phyloP scores from a whole-genome alignment of 1,284 basidiomycete genomes.

The Neolentinus lepideus region DNA sequence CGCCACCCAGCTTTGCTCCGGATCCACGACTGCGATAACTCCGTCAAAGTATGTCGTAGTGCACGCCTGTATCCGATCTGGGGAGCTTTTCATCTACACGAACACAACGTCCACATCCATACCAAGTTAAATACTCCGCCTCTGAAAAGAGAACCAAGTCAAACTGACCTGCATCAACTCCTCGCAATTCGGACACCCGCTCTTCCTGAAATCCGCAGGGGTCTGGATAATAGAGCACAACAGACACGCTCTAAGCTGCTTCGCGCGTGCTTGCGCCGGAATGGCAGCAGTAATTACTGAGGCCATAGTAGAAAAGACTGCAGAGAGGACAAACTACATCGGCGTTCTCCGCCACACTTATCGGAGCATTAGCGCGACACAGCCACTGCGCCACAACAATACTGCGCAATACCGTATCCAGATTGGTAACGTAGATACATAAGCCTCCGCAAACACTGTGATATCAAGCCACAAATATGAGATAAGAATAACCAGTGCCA shows the following conservation, averaged over 20 bases:
- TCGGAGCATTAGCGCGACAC: too few relatives aligned
- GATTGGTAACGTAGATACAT: not conserved
- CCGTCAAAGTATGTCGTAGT: constrained; percentile 97
- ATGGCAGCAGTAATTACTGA: constrained; percentile 31
- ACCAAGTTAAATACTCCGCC: too few relatives aligned
- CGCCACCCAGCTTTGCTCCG: constrained; percentile 92
- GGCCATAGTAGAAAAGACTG: not conserved
- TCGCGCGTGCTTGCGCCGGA: constrained; percentile 55
- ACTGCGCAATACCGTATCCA: not conserved
- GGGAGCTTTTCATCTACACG: constrained; percentile 86
- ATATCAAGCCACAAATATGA: not conserved
- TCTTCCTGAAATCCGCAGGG: constrained; percentile 76
- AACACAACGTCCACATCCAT: too few relatives aligned
- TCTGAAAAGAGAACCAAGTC: not conserved
- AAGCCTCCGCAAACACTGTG: not conserved
- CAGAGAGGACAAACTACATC: not conserved
- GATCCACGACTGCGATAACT: constrained; percentile 83
- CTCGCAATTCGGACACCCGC: constrained; percentile 96
- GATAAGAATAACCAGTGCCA: not conserved
- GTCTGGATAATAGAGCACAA: constrained; percentile 89
- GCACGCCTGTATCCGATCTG: constrained; percentile 80
- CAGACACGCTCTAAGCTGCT: constrained; percentile 82
- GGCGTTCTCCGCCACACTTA: too few relatives aligned
- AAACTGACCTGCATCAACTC: constrained; percentile 79
- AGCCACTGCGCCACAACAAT: too few relatives aligned